These are phyloP conservation scores for Venturia oleaginea DNA, from an alignment of 2,329 filamentous ascomycete species.

Conservation along the genomic window DNA sequence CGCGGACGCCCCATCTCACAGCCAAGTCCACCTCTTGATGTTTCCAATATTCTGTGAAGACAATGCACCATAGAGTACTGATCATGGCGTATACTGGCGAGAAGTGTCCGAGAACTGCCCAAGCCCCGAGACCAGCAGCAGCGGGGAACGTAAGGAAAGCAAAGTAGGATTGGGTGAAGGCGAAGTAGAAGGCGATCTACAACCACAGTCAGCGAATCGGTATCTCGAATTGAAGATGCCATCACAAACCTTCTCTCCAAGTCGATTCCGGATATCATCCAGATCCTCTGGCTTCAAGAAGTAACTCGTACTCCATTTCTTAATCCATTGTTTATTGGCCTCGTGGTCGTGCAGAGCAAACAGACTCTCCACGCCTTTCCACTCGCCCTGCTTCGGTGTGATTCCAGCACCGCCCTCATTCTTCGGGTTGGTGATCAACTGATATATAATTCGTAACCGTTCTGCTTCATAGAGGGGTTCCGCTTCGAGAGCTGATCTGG, in stretches of 20 bases:
- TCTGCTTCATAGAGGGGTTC: conserved; percentile 84
- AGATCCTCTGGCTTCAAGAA: conserved; percentile 39
- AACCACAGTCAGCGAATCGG: conserved; percentile 11
- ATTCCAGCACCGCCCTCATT: conserved; percentile 42
- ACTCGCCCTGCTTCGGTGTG: conserved; percentile 41
- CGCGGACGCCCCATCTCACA: conserved; percentile 80
- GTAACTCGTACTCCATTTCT: conserved; percentile 41
- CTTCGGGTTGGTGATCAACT: conserved; percentile 50
- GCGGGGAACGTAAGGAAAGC: conserved; percentile 76
- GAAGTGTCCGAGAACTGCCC: conserved; percentile 76
- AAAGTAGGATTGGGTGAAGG: conserved; percentile 87
- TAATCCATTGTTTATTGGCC: conserved; percentile 46
- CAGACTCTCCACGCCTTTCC: conserved; percentile 40
- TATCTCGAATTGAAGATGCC: background rate
- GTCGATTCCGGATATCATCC: conserved; percentile 41
- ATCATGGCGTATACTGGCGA: conserved; percentile 71
- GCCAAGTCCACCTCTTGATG: conserved; percentile 80
- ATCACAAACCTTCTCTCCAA: conserved; percentile 37
- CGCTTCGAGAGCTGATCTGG: conserved; percentile 55
- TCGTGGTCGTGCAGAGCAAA: conserved; percentile 42
- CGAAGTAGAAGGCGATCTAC: conserved; percentile 86
- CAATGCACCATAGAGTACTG: conserved; percentile 75
- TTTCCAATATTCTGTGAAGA: conserved; percentile 96
- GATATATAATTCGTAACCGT: conserved; percentile 76
- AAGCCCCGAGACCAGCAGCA: conserved; percentile 64